Conservation (phyloP, 257 asterid genomes). For the Ocimum tenuiflorum region DNA sequence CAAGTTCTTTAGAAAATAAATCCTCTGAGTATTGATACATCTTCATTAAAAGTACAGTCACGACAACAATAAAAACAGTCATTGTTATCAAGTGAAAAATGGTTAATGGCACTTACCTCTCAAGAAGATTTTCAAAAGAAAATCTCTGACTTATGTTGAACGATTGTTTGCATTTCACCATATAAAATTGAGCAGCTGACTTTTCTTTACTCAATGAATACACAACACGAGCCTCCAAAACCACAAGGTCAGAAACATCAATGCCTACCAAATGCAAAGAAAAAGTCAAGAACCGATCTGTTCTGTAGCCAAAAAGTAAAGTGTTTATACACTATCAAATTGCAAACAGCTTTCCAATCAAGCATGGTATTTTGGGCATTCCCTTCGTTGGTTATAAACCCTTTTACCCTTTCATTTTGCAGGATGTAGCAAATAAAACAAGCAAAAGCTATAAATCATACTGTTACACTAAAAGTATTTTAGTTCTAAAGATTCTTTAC, state of each 20-base stretch:
- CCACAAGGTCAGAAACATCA: slow-evolving; percentile 34
- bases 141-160: slow-evolving; percentile 16
- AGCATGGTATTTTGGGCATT: background rate
- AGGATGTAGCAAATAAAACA: background rate
- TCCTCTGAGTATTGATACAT: background rate
- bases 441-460: background rate
- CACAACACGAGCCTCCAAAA: slow-evolving; percentile 52
- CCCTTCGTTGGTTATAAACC: background rate
- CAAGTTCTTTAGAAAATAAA: background rate
- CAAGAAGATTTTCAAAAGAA: slow-evolving; percentile 39
- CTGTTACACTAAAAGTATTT: background rate
- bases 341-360: background rate
- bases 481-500: background rate
- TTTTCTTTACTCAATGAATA: slow-evolving; percentile 52
- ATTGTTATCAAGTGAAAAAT: background rate
- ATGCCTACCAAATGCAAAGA: slow-evolving; percentile 40
- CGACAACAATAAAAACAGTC: background rate
- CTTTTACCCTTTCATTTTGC: background rate
- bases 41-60: background rate
- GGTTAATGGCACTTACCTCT: slow-evolving; percentile 40
- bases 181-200: slow-evolving; percentile 48
- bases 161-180: slow-evolving; percentile 41
- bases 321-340: background rate
- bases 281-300: slow-evolving; percentile 1
- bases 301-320: background rate